phyloP scores from a whole-genome alignment of 257 asterid species.

The Nicotiana tomentosiformis region DNA sequence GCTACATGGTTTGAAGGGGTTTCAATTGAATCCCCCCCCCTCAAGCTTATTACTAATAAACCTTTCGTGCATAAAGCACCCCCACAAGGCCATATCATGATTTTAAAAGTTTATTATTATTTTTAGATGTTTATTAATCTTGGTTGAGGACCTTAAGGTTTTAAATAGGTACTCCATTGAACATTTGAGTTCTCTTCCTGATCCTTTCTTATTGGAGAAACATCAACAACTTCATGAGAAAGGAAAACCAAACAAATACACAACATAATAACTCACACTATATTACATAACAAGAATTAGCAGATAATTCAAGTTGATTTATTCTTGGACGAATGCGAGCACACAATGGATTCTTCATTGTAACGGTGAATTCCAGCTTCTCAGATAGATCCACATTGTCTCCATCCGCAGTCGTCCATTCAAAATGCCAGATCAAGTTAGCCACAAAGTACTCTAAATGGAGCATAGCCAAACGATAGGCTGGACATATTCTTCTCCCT shows the following conservation, averaged over 20 bases:
- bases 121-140: not conserved
- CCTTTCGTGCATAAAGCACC: not conserved
- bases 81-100: not conserved
- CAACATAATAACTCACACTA: not conserved
- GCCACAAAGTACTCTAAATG: constrained; percentile 28
- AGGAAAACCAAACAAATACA: not conserved
- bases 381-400: constrained; percentile 18
- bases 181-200: not conserved
- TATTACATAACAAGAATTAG: not conserved
- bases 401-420: constrained; percentile 16
- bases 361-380: constrained; percentile 17
- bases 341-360: constrained; percentile 20
- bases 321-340: constrained; percentile 20
- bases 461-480: constrained; percentile 9
- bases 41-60: not conserved
- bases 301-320: not conserved
- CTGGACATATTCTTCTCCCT: constrained; percentile 30
- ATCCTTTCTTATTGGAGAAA: not conserved
- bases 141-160: not conserved
- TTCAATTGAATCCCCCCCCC: not conserved
- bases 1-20: no score
- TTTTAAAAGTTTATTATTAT: no score
- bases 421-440: constrained; percentile 22
- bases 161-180: not conserved
- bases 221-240: not conserved